These are phyloP conservation scores for Stenogyne calaminthoides DNA, from an alignment of 305 asterid species.

Conservation along the genomic window DNA sequence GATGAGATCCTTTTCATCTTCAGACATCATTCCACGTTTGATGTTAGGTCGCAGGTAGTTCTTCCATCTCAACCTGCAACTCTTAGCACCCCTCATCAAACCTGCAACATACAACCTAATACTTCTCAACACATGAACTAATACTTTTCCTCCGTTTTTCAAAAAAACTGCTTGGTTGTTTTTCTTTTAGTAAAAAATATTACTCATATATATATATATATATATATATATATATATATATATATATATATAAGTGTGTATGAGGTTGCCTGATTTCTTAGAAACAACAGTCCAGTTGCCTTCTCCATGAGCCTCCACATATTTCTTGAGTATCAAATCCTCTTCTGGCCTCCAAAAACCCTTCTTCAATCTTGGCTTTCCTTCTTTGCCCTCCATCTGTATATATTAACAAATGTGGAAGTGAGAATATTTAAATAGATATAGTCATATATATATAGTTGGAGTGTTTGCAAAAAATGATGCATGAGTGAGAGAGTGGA, in stretches of 20 bases:
- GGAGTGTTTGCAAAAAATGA: neutral
- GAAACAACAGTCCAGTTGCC: conserved; percentile 64
- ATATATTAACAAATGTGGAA: neutral
- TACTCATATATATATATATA: neutral
- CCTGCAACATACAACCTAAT: conserved; percentile 32
- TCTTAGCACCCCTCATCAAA: conserved; percentile 51
- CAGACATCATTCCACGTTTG: conserved; percentile 60
- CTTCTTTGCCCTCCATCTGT: conserved; percentile 39
- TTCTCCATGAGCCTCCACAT: conserved; percentile 63
- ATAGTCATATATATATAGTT: neutral
- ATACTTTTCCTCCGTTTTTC: no score
- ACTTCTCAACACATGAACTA: no score
- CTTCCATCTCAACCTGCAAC: conserved; percentile 72
- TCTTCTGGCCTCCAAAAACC: conserved; percentile 73
- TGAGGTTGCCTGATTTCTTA: conserved; percentile 48
- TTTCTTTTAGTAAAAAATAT: no score
- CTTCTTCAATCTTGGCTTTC: conserved; percentile 46
- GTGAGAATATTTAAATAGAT: neutral
- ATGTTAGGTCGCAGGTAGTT: conserved; percentile 66
- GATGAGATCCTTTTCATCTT: conserved; percentile 62
- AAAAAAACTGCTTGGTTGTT: no score
- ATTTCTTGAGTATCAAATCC: conserved; percentile 53
- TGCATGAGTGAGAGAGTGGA: conserved; percentile 1
- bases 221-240: no score
- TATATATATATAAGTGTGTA: neutral